Conservation (phyloP, 176 grass and related monocot species). For the Avena insularis region DNA sequence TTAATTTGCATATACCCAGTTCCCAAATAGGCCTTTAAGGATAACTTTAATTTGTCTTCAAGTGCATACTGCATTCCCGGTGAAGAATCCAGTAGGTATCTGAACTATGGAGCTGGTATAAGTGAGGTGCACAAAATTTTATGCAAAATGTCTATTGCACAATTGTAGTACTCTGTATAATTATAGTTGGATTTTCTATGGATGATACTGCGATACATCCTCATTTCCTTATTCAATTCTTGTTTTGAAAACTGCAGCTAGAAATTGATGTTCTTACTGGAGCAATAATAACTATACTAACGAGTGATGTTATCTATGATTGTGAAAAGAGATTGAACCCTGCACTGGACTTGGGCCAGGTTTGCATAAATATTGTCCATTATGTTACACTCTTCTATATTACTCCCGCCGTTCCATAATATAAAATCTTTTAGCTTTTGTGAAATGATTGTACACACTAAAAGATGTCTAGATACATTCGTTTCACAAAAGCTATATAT, state of each 20-base stretch:
- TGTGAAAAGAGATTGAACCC: slow-evolving; percentile 76
- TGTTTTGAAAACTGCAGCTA: slow-evolving; percentile 39
- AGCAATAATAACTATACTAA: slow-evolving; percentile 60
- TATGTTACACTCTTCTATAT: background rate
- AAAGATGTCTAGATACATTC: too few relatives aligned
- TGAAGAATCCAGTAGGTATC: slow-evolving; percentile 42
- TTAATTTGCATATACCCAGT: background rate
- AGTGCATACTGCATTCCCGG: slow-evolving; percentile 63
- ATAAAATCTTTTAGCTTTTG: too few relatives aligned
- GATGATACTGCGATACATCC: background rate
- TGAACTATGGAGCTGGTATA: slow-evolving; percentile 72
- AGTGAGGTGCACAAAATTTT: slow-evolving; percentile 49
- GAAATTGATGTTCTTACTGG: slow-evolving; percentile 74
- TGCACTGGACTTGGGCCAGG: slow-evolving; percentile 84
- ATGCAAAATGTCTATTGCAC: background rate
- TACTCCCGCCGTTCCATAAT: too few relatives aligned
- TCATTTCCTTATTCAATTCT: slow-evolving; percentile 13
- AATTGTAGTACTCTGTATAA: background rate
- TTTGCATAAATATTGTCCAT: slow-evolving; percentile 28
- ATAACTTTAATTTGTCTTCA: slow-evolving; percentile 62
- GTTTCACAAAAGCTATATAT: too few relatives aligned
- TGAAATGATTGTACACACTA: too few relatives aligned
- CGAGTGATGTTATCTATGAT: slow-evolving; percentile 66
- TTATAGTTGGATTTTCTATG: background rate
- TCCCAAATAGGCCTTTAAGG: slow-evolving; percentile 44